A percentile compares a stretch with the other conserved stretches of the same genome.
phyloP scores from a whole-genome alignment of 2,329 filamentous ascomycete species.

The Ilyonectria mors-panacis region DNA sequence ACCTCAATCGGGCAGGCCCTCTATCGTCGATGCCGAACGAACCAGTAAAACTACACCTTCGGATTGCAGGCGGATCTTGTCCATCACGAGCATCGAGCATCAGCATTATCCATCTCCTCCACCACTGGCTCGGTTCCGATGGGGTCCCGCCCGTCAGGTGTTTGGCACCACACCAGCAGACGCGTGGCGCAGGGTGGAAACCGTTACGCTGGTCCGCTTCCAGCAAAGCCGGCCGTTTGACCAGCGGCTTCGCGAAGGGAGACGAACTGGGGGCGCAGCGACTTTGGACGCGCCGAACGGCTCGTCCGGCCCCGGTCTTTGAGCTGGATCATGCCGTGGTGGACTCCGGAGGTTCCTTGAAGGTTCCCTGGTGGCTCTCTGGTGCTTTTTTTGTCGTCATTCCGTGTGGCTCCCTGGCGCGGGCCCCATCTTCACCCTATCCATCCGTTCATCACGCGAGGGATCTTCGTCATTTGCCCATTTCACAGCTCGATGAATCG shows the following conservation, averaged over 20 bases:
- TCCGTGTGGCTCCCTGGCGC: neutral
- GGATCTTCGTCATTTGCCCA: constrained; percentile 11
- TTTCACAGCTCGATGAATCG: constrained; percentile 12
- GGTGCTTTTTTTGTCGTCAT: neutral
- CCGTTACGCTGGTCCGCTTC: constrained; percentile 42
- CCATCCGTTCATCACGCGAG: neutral
- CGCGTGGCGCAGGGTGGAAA: constrained; percentile 45
- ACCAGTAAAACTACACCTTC: neutral
- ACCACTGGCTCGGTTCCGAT: constrained; percentile 30
- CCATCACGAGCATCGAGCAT: constrained; percentile 13
- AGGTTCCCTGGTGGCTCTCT: constrained; percentile 18
- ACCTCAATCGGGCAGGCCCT: constrained; percentile 20
- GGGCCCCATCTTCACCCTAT: neutral
- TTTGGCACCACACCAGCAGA: constrained; percentile 39
- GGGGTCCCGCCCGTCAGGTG: constrained; percentile 24
- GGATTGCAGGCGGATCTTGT: neutral
- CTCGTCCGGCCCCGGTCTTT: constrained; percentile 38
- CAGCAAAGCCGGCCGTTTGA: constrained; percentile 42
- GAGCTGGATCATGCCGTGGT: constrained; percentile 21
- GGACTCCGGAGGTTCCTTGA: constrained; percentile 10
- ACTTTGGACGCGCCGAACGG: constrained; percentile 30
- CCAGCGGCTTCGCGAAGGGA: constrained; percentile 26
- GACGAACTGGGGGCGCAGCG: constrained; percentile 23
- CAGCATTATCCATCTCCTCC: constrained; percentile 22
- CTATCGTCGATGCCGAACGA: neutral